Base-by-base conservation (phyloP, 2,329 filamentous ascomycete species). In the Tolypocladium album region DNA sequence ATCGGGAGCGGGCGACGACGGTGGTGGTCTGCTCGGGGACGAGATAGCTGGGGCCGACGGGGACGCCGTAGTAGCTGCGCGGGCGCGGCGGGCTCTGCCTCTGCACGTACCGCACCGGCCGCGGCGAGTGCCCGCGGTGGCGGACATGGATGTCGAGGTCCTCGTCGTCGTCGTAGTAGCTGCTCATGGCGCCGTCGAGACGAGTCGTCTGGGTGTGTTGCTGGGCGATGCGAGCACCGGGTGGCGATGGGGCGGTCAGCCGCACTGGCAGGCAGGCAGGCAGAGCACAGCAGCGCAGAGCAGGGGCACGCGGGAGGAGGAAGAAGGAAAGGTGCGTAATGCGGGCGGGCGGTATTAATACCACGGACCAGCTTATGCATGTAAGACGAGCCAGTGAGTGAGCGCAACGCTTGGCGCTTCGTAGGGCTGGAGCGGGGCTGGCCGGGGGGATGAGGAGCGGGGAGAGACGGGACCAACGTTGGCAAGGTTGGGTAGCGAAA, bases 81-180 rank as follows among this genome's bases (percentile, higher is more conserved):
- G 72, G 72, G 42, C 71, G 74, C 13, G 71, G 69, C 1, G 72
- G 73, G 43, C 73, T 70, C 27, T n/a, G n/a, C n/a, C 27, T 31
- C 40, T 77, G 72, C 40, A 82, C 78, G 65, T 80, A 82, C 61
- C 79, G 75, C 12, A 78, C 72, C 55, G 76, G 70, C 15, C 67
- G 70, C 4, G 75, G 72, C 34, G 76, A 75, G n/a, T 71, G 74
- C 4, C 69, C 72, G 43, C 73, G 74, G 34, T 75, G 76, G 58
- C 74, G 74, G 62, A 82, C 69, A 53, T 72, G 79, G 64, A 84
- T 75, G 65, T 85, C 78, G 57, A 83, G 66, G 55, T 85, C 82
- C 38, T 83, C 82, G 40, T 84, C 80, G 64, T 81, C 77, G 59
- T 78, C 75, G 65, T 78, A 80, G 67, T 78, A 78, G 63, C 67